These are phyloP conservation scores for Thalassiosira pacifica DNA, from an alignment of 352 stramenopile genomes.

Conservation along the genomic window DNA sequence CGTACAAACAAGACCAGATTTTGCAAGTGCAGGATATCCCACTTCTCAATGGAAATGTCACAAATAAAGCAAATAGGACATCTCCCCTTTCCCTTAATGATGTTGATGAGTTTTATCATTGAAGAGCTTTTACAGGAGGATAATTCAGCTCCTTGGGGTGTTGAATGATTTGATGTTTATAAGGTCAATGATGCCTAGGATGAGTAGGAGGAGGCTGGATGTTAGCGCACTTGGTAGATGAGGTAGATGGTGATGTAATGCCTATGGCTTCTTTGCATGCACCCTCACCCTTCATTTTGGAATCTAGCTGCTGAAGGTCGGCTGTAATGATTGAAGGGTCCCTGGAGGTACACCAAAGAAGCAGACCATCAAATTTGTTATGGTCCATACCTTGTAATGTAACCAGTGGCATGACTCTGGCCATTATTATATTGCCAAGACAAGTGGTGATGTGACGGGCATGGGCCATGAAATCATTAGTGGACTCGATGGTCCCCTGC, in stretches of 20 bases:
- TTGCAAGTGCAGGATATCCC: no score
- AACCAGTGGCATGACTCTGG: slow-evolving; percentile 1
- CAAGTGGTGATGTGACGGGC: neutral
- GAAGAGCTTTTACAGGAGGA: neutral
- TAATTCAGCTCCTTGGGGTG: neutral
- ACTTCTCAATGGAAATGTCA: no score
- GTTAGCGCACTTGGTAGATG: neutral
- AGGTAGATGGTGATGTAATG: neutral
- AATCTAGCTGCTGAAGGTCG: neutral
- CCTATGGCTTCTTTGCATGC: neutral
- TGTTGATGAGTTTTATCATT: no score
- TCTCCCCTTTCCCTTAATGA: no score
- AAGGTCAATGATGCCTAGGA: no score
- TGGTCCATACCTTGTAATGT: slow-evolving; percentile 1
- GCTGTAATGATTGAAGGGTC: neutral
- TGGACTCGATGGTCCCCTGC: neutral
- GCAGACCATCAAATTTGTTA: neutral
- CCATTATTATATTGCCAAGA: neutral
- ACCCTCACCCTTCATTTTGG: neutral
- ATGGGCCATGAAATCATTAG: neutral
- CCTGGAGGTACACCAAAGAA: neutral
- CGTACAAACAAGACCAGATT: no score
- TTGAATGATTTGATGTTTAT: no score
- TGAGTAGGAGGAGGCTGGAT: neutral
- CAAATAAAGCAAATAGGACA: no score